Percentiles rank a stretch among this genome's conserved stretches.
These are phyloP conservation scores for Nephelium lappaceum DNA, from an alignment of 345 rosid genomes.

Conservation along the genomic window DNA sequence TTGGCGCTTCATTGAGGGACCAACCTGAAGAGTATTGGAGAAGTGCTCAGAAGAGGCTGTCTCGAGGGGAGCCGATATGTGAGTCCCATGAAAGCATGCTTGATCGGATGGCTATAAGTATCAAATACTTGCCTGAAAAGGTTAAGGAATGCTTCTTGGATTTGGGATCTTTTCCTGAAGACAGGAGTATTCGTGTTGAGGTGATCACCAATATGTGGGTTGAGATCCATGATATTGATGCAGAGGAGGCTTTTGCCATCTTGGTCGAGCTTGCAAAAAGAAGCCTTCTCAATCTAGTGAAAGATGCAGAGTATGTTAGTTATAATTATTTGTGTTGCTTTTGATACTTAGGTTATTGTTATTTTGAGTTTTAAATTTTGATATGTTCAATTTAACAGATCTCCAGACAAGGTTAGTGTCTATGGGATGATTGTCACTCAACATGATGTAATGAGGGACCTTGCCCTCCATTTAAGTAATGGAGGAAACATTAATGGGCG, in stretches of 20 bases:
- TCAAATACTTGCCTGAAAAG: conserved; percentile 45
- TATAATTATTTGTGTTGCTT: not conserved
- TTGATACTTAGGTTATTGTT: not conserved
- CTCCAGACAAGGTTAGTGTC: conserved; percentile 65
- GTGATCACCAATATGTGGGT: conserved; percentile 87
- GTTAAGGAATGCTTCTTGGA: conserved; percentile 85
- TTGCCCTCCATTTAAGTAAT: conserved; percentile 67
- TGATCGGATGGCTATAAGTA: conserved; percentile 74
- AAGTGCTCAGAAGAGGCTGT: conserved; percentile 62
- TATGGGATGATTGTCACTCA: conserved; percentile 73
- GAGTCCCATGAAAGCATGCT: conserved; percentile 77
- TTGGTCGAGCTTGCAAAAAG: conserved; percentile 71
- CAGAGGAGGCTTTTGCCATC: conserved; percentile 62
- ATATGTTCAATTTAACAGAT: conserved; percentile 45
- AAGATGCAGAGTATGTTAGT: conserved; percentile 55
- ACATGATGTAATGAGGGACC: conserved; percentile 91
- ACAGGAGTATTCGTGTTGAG: conserved; percentile 82
- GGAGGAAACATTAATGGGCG: conserved; percentile 47
- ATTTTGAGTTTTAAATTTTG: not conserved
- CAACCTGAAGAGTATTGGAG: conserved; percentile 70
- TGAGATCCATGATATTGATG: conserved; percentile 64
- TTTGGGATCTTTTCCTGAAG: conserved; percentile 97
- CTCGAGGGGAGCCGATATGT: conserved; percentile 70
- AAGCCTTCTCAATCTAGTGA: conserved; percentile 82
- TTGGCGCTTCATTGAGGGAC: conserved; percentile 74